Base-by-base conservation (phyloP, 148 eudicot genomes). In the Amaranthus palmeri region DNA sequence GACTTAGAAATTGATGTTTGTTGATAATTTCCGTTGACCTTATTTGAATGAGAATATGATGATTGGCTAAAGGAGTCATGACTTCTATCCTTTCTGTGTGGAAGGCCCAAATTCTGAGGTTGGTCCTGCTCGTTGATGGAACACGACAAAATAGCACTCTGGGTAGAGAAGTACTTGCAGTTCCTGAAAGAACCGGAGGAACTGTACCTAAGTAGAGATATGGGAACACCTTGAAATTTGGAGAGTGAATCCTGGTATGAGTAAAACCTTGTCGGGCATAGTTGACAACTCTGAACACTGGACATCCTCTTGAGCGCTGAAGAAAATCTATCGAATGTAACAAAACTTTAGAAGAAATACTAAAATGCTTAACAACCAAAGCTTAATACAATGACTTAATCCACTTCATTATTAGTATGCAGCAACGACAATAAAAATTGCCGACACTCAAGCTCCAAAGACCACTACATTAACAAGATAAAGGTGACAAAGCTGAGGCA, bases 131-230 rank as follows among this genome's bases (percentile, higher is more conserved):
- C 62, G 17, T 74, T 62, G 11, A 54, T 48, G 25, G 57, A 69
- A 54, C 78, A 56, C 17, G 85, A 79, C 68, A 72, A 55, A 50
- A 75, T 71, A 15, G 71, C 54, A 43, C 45, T 59, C 7, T 65
- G 76, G 46, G 56, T 70, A 25, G 67, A 65, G 62, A 52, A 76
- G 42, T 76, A 75, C 77, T 45, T 71, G 13, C 71, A 77, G 25
- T 71, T 79, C 46, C 67, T 74, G 71, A 78, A 70, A 66, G 83
- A 77, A 69, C 67, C 40, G 25, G 74, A 76, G 7, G 81, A 82
- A 77, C 68, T 57, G 87, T 75, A 84, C 89, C 86, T 88, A 82
- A 85, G 84, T 76, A 87, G 75, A 6, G 79, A 80, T 45, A 84
- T 67, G 7, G 81, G 70, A 72, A 79, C 60, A 5, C 59, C 81